Evolutionary conservation across 805 yeast genomes (phyloP).

Genomic region (Hermanozyma aechmeae): DNA sequence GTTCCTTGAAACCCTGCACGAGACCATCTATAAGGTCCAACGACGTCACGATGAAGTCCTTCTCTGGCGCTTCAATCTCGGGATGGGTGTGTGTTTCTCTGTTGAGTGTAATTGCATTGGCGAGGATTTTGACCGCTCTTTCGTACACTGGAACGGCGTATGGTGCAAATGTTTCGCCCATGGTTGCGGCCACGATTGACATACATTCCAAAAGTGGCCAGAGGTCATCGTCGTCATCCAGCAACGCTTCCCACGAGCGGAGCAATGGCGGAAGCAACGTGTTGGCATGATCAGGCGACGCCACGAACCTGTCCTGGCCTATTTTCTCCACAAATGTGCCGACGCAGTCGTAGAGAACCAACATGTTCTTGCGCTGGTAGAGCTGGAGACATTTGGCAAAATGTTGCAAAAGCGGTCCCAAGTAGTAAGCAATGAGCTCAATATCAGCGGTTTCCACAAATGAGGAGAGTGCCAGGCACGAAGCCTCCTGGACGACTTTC

Average conservation of each 20-base stretch:
- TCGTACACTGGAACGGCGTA: conserved; percentile 81
- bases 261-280: conserved; percentile 73
- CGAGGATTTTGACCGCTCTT: conserved; percentile 64
- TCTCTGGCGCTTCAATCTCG: conserved; percentile 66
- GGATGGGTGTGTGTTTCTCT: conserved; percentile 59
- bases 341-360: conserved; percentile 80
- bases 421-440: conserved; percentile 49
- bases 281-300: conserved; percentile 49
- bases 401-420: conserved; percentile 58
- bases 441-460: conserved; percentile 72
- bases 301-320: conserved; percentile 44
- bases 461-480: conserved; percentile 77
- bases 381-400: conserved; percentile 64
- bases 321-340: conserved; percentile 80
- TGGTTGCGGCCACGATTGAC: conserved; percentile 81
- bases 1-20: conserved; percentile 75
- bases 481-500: conserved; percentile 93
- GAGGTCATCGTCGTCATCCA: conserved; percentile 73
- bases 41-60: conserved; percentile 83
- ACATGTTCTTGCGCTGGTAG: conserved; percentile 76
- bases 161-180: conserved; percentile 80
- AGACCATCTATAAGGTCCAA: conserved; percentile 87
- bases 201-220: conserved; percentile 93
- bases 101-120: conserved; percentile 58
- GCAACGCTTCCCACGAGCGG: conserved; percentile 65